phyloP scores from a whole-genome alignment of 2,329 filamentous ascomycete species.

The Myrmaecium sp. region DNA sequence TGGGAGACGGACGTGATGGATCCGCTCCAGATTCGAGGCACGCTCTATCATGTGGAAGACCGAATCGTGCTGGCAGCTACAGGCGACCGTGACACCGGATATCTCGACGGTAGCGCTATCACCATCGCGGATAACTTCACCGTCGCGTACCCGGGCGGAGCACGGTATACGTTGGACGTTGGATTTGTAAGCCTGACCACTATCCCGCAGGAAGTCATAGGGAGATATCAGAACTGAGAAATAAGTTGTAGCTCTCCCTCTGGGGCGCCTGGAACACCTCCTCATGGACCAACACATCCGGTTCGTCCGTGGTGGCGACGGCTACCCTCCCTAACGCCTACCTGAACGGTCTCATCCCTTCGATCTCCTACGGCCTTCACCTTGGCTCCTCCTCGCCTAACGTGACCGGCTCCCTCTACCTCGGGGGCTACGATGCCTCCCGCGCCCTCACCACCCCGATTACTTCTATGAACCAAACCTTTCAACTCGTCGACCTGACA shows the following conservation, averaged over 20 bases:
- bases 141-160: background rate
- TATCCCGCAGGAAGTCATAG: too few relatives aligned
- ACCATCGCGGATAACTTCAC: constrained; percentile 2
- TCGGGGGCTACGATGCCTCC: constrained; percentile 20
- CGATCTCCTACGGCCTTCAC: constrained; percentile 16
- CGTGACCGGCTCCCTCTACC: constrained; percentile 12
- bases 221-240: too few relatives aligned
- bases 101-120: background rate
- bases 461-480: constrained; percentile 7
- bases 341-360: constrained; percentile 6
- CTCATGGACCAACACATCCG: background rate
- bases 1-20: constrained; percentile 1
- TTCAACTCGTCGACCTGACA: constrained; percentile 22
- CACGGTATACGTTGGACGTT: constrained; percentile 1
- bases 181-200: background rate
- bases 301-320: background rate
- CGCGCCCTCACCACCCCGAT: constrained; percentile 11
- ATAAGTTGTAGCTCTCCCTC: background rate
- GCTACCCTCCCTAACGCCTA: background rate
- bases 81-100: background rate
- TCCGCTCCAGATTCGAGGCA: background rate
- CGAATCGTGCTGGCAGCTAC: background rate
- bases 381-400: constrained; percentile 15
- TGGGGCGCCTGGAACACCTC: background rate
- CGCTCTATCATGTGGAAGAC: background rate